phyloP scores from a whole-genome alignment of 192 early-diverging fungal genomes.

The Backusella circina region DNA sequence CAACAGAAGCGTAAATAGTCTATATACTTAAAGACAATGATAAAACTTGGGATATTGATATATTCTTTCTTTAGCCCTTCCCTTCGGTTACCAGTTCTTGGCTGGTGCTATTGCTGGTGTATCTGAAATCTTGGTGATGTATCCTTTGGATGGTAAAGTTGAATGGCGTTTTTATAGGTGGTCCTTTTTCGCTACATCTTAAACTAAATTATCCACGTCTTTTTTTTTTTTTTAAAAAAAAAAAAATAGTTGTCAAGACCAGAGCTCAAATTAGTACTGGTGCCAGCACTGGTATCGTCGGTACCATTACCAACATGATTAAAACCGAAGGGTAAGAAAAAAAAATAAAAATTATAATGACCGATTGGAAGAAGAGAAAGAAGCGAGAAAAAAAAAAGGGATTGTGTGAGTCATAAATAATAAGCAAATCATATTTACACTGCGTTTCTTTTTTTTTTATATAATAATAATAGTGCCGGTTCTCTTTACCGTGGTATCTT shows the following conservation, averaged over 20 bases:
- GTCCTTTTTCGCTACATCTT: not conserved
- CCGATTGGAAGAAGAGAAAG: not conserved
- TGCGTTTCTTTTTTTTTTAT: not conserved
- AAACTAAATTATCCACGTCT: not conserved
- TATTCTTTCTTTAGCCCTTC: slow-evolving; percentile 19
- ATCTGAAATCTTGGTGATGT: slow-evolving; percentile 94
- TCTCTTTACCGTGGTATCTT: slow-evolving; percentile 90
- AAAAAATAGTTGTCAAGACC: slow-evolving; percentile 87
- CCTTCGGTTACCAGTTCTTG: slow-evolving; percentile 76
- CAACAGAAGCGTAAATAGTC: not conserved
- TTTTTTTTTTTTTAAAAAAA: no score
- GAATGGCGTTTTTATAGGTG: not conserved
- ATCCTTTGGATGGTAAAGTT: slow-evolving; percentile 71
- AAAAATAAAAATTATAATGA: not conserved
- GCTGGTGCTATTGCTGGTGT: slow-evolving; percentile 80
- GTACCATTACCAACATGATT: slow-evolving; percentile 25
- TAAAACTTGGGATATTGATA: not conserved
- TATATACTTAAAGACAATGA: not conserved
- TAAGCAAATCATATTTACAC: not conserved
- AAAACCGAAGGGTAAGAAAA: slow-evolving; percentile 31
- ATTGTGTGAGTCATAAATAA: not conserved
- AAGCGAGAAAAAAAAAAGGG: not conserved
- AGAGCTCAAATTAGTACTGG: slow-evolving; percentile 74
- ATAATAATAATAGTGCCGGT: slow-evolving; percentile 18
- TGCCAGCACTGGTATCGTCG: slow-evolving; percentile 24